phyloP scores from a whole-genome alignment of 805 yeast species.

The Starmerella floris region DNA sequence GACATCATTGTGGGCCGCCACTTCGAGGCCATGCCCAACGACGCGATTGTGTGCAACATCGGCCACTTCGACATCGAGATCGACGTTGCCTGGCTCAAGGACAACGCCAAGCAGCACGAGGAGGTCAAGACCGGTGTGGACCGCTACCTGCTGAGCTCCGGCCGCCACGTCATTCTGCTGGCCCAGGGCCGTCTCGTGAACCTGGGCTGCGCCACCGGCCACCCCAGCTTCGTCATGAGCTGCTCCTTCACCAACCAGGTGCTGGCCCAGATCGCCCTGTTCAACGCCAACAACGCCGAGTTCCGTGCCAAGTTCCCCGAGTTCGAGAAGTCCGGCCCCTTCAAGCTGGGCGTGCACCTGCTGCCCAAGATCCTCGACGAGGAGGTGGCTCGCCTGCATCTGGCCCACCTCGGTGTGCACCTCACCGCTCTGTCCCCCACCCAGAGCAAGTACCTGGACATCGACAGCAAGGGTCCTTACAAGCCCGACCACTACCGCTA shows the following conservation, averaged over 20 bases:
- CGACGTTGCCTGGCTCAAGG: slow-evolving; percentile 97
- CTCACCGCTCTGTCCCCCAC: slow-evolving; percentile 60
- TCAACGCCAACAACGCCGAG: slow-evolving; percentile 67
- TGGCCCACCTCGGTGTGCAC: slow-evolving; percentile 84
- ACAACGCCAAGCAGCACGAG: slow-evolving; percentile 80
- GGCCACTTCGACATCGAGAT: slow-evolving; percentile 99
- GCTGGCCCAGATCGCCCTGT: slow-evolving; percentile 94
- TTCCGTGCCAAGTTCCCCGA: slow-evolving; percentile 76
- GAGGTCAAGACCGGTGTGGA: slow-evolving; percentile 99
- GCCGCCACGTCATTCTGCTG: slow-evolving; percentile 86
- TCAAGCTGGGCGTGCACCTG: slow-evolving; percentile 83
- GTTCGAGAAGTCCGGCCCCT: slow-evolving; percentile 85
- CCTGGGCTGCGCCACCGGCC: slow-evolving; percentile 99
- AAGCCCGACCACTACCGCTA: slow-evolving; percentile 97
- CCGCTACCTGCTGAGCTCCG: slow-evolving; percentile 79
- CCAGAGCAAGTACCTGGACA: slow-evolving; percentile 90
- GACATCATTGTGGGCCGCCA: slow-evolving; percentile 86
- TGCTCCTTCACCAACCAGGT: slow-evolving; percentile 99
- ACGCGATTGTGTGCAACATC: slow-evolving; percentile 98
- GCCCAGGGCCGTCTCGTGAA: slow-evolving; percentile 99
- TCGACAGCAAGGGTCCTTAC: slow-evolving; percentile 90
- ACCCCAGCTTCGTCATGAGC: slow-evolving; percentile 97
- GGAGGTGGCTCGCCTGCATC: slow-evolving; percentile 94
- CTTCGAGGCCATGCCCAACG: slow-evolving; percentile 91
- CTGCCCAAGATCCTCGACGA: slow-evolving; percentile 97